Conservation (phyloP, 371 early-diverging fungal genomes). For the Phascolomyces articulosus region DNA sequence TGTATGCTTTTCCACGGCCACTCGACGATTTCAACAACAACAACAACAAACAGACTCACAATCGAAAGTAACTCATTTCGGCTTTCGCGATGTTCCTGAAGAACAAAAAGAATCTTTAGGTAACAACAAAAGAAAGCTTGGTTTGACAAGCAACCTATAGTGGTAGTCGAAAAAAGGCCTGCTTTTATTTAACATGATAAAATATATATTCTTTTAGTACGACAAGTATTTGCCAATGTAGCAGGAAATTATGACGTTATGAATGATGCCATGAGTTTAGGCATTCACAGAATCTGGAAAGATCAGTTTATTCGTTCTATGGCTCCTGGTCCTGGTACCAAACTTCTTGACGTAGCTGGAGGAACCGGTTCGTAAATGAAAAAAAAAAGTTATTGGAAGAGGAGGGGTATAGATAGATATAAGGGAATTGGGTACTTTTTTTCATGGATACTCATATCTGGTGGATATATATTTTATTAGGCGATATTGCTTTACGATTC, state of each 20-base stretch:
- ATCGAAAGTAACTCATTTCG: slow-evolving; percentile 81
- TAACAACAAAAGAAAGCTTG: slow-evolving; percentile 22
- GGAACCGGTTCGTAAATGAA: slow-evolving; percentile 78
- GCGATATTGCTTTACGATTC: slow-evolving; percentile 95
- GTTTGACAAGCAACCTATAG: too few relatives aligned
- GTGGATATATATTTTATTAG: too few relatives aligned
- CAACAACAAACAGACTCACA: slow-evolving; percentile 12
- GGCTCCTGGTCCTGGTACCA: slow-evolving; percentile 85
- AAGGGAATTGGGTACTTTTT: neutral
- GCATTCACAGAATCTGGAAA: slow-evolving; percentile 39
- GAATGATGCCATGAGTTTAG: slow-evolving; percentile 97
- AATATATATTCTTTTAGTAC: slow-evolving; percentile 53
- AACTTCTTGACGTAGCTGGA: slow-evolving; percentile 95
- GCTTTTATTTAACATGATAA: slow-evolving; percentile 3
- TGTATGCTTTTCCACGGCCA: slow-evolving; percentile 21
- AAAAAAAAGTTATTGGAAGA: neutral
- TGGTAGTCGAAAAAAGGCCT: neutral
- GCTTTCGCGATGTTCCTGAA: slow-evolving; percentile 86
- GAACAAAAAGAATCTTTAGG: slow-evolving; percentile 85
- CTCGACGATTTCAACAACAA: slow-evolving; percentile 14
- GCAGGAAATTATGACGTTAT: slow-evolving; percentile 94
- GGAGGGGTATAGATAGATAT: neutral
- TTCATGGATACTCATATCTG: too few relatives aligned
- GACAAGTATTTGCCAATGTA: slow-evolving; percentile 90
- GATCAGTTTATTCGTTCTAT: slow-evolving; percentile 53